These are phyloP conservation scores for Stentor roeselii DNA, from an alignment of 73 alveolate genomes.

Conservation along the genomic window DNA sequence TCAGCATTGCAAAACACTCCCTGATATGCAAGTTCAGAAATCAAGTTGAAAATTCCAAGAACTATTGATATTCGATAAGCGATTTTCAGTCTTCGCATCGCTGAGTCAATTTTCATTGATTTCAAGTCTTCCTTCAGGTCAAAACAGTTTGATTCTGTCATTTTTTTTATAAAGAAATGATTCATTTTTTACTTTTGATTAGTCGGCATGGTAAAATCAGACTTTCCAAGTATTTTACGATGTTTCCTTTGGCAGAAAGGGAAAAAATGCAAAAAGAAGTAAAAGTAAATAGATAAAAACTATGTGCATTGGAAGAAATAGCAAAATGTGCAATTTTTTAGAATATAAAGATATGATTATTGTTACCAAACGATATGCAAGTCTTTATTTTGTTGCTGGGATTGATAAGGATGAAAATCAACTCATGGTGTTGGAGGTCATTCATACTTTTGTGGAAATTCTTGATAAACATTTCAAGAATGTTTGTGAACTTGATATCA, in stretches of 20 bases:
- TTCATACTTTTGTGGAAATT: conserved; percentile 91
- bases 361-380: conserved; percentile 89
- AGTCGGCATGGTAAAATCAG: conserved; percentile 95
- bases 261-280: conserved; percentile 50
- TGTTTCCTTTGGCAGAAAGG: conserved; percentile 70
- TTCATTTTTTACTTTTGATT: conserved; percentile 79
- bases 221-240: conserved; percentile 83
- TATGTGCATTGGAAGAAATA: conserved; percentile 67
- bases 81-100: not conserved
- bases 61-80: not conserved
- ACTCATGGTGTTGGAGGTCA: conserved; percentile 80
- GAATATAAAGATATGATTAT: conserved; percentile 74
- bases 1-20: not conserved
- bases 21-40: not conserved
- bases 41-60: not conserved
- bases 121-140: too few species aligned
- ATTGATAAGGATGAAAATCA: conserved; percentile 94
- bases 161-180: too few species aligned
- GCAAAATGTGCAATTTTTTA: conserved; percentile 75
- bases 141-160: too few species aligned
- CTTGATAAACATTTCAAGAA: conserved; percentile 92
- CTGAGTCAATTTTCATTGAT: not conserved
- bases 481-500: conserved; percentile 95
- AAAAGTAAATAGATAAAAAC: conserved; percentile 47
- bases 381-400: conserved; percentile 87